Conservation (phyloP, 2,329 filamentous ascomycete genomes). For the Purpureocillium lavendulum region DNA sequence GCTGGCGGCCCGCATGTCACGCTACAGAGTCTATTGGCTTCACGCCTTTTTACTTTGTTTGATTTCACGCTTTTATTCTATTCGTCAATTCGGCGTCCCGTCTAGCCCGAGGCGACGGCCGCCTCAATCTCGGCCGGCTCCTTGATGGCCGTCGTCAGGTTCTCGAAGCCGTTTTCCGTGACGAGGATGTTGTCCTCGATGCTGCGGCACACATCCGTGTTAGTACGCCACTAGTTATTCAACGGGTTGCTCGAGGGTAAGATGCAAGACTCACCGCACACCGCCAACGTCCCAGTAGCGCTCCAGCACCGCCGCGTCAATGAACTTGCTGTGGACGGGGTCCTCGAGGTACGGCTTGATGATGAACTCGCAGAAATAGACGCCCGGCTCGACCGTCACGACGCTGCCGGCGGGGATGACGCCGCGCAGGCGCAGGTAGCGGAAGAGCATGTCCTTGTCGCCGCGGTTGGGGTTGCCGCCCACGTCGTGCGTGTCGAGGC, state of each 20-base stretch:
- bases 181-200: constrained; percentile 68
- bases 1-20: too few relatives aligned
- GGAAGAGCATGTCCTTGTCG: constrained; percentile 78
- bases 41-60: too few relatives aligned
- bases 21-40: too few relatives aligned
- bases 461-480: constrained; percentile 69
- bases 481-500: constrained; percentile 87
- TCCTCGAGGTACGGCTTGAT: constrained; percentile 72
- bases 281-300: constrained; percentile 78
- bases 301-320: constrained; percentile 64
- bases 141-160: constrained; percentile 65
- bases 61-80: too few relatives aligned
- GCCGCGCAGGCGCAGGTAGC: constrained; percentile 74
- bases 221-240: too few relatives aligned
- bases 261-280: constrained; percentile 43
- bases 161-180: constrained; percentile 59
- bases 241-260: too few relatives aligned
- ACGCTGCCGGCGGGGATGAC: constrained; percentile 70
- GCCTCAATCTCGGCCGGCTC: constrained; percentile 54
- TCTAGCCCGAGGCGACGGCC: constrained; percentile 5
- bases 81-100: too few relatives aligned
- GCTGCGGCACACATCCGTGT: constrained; percentile 18
- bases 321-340: constrained; percentile 64
- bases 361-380: constrained; percentile 89
- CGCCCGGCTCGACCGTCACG: constrained; percentile 89